Percentiles rank a stretch among this genome's conserved stretches.
These are phyloP conservation scores for Letharia lupina DNA, from an alignment of 495 filamentous ascomycete genomes.

Conservation along the genomic window DNA sequence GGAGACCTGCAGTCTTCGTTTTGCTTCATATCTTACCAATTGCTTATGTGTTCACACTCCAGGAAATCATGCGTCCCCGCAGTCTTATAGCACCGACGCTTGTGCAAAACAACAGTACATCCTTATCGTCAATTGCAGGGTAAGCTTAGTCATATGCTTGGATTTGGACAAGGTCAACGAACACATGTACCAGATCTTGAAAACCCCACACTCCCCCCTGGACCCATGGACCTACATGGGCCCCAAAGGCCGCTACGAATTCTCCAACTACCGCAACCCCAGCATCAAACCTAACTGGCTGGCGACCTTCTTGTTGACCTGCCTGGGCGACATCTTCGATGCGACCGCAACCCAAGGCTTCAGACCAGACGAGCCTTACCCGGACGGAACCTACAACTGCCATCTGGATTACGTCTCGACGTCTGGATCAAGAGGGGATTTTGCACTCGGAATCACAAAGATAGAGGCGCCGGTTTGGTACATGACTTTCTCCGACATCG, in stretches of 20 bases:
- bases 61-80: neutral
- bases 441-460: neutral
- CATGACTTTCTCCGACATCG: slow-evolving; percentile 1
- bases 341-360: neutral
- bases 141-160: neutral
- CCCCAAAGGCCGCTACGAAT: neutral
- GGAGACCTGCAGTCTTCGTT: neutral
- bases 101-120: neutral
- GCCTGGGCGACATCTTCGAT: neutral
- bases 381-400: neutral
- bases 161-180: neutral
- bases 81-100: neutral
- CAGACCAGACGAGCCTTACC: slow-evolving; percentile 2
- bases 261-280: neutral
- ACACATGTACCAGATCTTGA: neutral
- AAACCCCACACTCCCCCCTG: neutral
- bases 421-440: neutral
- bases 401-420: neutral
- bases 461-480: neutral
- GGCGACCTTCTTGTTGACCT: neutral
- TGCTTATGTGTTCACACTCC: neutral
- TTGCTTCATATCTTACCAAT: neutral
- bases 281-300: neutral
- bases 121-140: neutral
- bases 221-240: neutral